These are phyloP conservation scores for Primulina tabacum DNA, from an alignment of 257 asterid genomes.

Conservation along the genomic window DNA sequence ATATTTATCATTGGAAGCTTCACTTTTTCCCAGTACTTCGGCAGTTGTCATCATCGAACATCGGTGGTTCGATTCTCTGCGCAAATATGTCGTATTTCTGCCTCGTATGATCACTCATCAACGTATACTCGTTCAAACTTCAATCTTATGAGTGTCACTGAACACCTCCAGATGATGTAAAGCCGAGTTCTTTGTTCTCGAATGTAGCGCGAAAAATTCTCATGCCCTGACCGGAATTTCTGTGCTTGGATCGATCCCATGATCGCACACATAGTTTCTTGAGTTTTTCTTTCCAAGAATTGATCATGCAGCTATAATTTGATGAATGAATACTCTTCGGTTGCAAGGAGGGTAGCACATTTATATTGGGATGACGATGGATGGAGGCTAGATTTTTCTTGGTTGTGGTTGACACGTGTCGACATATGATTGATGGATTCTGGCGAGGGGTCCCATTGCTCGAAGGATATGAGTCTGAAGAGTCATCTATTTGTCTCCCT, in stretches of 20 bases:
- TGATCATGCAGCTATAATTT: slow-evolving; percentile 5
- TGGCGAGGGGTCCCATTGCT: slow-evolving; percentile 51
- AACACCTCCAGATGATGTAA: slow-evolving; percentile 83
- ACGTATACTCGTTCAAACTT: slow-evolving; percentile 41
- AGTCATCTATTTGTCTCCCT: slow-evolving; percentile 42
- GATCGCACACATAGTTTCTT: background rate
- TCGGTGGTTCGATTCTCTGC: background rate
- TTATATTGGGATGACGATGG: slow-evolving; percentile 8
- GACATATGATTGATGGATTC: slow-evolving; percentile 29
- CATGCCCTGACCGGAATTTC: slow-evolving; percentile 39
- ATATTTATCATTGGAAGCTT: too few relatives aligned
- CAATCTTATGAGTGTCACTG: slow-evolving; percentile 51
- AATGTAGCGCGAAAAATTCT: slow-evolving; percentile 56
- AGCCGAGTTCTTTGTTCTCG: slow-evolving; percentile 78
- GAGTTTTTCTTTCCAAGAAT: background rate
- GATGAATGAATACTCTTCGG: slow-evolving; percentile 5
- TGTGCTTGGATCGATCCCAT: slow-evolving; percentile 39
- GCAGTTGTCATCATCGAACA: too few relatives aligned
- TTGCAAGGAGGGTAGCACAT: slow-evolving; percentile 5
- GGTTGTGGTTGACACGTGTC: slow-evolving; percentile 41
- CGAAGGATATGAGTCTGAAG: slow-evolving; percentile 38
- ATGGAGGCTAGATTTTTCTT: slow-evolving; percentile 2
- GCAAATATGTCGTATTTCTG: background rate
- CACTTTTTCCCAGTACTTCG: background rate
- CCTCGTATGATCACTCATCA: slow-evolving; percentile 25